Evolutionary conservation across 1,284 basidiomycete genomes (phyloP), one percentile per base, ranked within the genome.

Genomic region (Bjerkandera adusta): DNA sequence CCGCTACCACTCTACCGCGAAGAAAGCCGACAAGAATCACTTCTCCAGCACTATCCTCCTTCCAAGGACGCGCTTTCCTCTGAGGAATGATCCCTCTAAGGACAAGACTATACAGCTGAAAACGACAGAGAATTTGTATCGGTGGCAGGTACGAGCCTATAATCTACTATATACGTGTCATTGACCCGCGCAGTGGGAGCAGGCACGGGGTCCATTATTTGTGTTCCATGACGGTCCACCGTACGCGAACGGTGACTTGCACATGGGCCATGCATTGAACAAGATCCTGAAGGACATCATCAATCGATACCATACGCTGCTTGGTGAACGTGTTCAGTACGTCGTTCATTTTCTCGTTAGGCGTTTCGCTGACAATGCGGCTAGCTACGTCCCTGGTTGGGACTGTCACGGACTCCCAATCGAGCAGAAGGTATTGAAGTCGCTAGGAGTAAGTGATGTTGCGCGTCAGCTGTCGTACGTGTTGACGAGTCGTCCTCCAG

Each of bases 341-440:
- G 87, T 71, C 5, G 6, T 52, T 33, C 40, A 50, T 37, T 34
- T 18, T 29, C 45, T 36, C 26, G 13, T 30, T 30, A 43, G 7
- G 39, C 18, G 16, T 36, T 27, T 48, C 41, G 37, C 15, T 35
- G 3, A 45, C 15, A 15, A 47, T 16, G 21, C 37, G 20, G 20
- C 12, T n/a, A 97, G 93, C 59, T 98, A 94, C 67, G 68, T 89
- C 30, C 96, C 97, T 22, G 97, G 97, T 4, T 99, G 94, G 93
- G 97, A 99, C 63, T 99, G 96, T 61, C 97, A 99, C 61, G 97
- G 97, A 2, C 79, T 99, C 13, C 97, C 97, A 0, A 97, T 99
- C 53, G 94, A 97, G 65, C 90, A 92, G 58, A 97, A 96, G 63
- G 89, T 93, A 0, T 69, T 97, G 25, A 74, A 86, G 52, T 79